Percentiles rank a stretch among this genome's conserved stretches.
Evolutionary conservation across 345 rosid genomes (phyloP).

Genomic region (Populus pruinosa): DNA sequence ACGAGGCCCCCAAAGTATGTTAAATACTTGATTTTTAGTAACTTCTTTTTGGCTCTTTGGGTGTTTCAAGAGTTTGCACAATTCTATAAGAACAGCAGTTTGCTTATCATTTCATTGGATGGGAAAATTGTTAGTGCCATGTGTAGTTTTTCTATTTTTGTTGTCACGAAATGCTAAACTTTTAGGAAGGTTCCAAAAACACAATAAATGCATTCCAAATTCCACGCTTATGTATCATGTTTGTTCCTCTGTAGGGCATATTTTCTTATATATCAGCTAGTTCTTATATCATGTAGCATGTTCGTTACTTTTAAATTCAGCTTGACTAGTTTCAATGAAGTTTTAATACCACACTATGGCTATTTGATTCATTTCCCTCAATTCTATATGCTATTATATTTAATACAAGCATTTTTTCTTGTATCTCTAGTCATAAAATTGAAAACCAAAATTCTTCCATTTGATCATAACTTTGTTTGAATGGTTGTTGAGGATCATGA

Average conservation of each 20-base stretch:
- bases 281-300: neutral
- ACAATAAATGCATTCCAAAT: neutral
- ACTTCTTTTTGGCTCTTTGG: neutral
- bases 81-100: neutral
- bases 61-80: neutral
- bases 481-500: neutral
- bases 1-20: slow-evolving; percentile 75
- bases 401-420: neutral
- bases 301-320: neutral
- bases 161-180: neutral
- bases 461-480: neutral
- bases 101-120: slow-evolving; percentile 2
- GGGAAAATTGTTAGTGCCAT: neutral
- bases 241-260: neutral
- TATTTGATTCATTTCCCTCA: neutral
- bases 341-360: neutral
- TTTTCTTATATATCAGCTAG: neutral
- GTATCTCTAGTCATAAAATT: neutral
- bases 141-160: neutral
- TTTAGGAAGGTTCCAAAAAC: neutral
- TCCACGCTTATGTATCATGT: neutral
- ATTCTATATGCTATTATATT: neutral
- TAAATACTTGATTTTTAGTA: slow-evolving; percentile 11
- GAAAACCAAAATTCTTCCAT: neutral
- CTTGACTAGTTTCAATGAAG: neutral